Percentiles rank a stretch among this genome's conserved stretches.
Conservation (phyloP, 2,329 filamentous ascomycete genomes). For the Sarocladiaceae sp. region DNA sequence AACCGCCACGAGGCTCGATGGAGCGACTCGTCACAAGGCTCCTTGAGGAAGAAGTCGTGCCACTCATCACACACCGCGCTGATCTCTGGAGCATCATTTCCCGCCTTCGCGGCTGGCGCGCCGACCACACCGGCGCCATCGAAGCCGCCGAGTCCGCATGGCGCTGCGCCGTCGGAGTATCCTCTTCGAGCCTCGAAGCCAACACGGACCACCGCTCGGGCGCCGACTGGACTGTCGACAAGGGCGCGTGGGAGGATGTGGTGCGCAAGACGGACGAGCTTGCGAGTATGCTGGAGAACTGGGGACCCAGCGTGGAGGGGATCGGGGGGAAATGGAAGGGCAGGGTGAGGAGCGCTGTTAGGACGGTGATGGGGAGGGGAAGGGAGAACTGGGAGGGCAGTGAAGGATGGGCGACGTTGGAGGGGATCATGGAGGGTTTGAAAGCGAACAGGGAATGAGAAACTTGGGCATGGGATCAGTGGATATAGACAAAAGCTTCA, state of each 20-base stretch:
- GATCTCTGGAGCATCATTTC: slow-evolving; percentile 72
- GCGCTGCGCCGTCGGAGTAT: slow-evolving; percentile 59
- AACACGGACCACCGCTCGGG: slow-evolving; percentile 33
- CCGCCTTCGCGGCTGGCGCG: slow-evolving; percentile 65
- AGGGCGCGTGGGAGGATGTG: slow-evolving; percentile 62
- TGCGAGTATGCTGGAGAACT: slow-evolving; percentile 76
- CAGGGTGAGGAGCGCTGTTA: slow-evolving; percentile 78
- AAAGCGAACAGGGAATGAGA: slow-evolving; percentile 23
- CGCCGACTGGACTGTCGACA: slow-evolving; percentile 45
- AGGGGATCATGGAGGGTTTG: slow-evolving; percentile 49
- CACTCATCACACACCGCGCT: slow-evolving; percentile 74
- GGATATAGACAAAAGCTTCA: slow-evolving; percentile 1
- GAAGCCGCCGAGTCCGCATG: slow-evolving; percentile 86
- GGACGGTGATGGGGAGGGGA: slow-evolving; percentile 76
- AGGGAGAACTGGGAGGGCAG: slow-evolving; percentile 79
- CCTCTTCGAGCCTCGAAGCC: slow-evolving; percentile 22
- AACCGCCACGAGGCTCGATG: slow-evolving; percentile 47
- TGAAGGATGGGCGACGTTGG: slow-evolving; percentile 57
- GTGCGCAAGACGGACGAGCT: slow-evolving; percentile 75
- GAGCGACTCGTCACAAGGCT: slow-evolving; percentile 62
- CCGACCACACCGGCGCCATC: slow-evolving; percentile 64
- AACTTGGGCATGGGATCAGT: neutral
- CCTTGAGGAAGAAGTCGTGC: slow-evolving; percentile 67
- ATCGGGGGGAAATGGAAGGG: slow-evolving; percentile 80
- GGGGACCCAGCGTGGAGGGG: slow-evolving; percentile 57